Base-by-base conservation (phyloP, 176 grass and related monocot genomes). In the Themeda triandra region DNA sequence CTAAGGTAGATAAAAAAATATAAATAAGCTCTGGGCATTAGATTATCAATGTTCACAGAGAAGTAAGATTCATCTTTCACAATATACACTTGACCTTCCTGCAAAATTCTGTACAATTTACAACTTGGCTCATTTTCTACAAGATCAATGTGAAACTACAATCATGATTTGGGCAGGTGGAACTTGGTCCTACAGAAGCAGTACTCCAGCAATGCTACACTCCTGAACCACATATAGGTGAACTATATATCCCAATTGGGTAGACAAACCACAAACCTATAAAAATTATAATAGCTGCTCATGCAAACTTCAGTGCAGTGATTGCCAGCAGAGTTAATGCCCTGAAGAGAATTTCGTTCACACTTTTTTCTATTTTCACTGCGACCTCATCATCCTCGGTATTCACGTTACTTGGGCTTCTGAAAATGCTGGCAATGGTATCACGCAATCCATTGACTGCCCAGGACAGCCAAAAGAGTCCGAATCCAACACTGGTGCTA, bases 381-480 rank as follows among this genome's bases (percentile, higher is more conserved):
- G 91, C 73, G 41, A 84, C 87, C 45, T 92, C 91, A 41, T 88
- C 91, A 54, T 95, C 91, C 30, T 90, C 76, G 12, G 88, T 27
- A 27, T 86, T 85, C 33, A 84, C 30, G 48, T 91, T 77, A 18
- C 69, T 66, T 15, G 88, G 86, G 76, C 73, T 86, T 81, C 84
- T 94, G 37, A 78, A 85, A 29, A 96, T 39, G 65, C 73, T 80
- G 23, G 77, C 63, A 25, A 96, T 92, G 1, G 96, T 91, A 78
- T 99, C 89, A 63, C 91, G 87, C 64, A 99, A 63, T 45, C 87
- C 80, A 11, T 85, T 92, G 75, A 99, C 88, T 19, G 91, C 91
- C 66, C 71, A 92, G 17, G 93, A 99, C 30, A 99, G 86, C 93
- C 93, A 99, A 81, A 99, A 96, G 24, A 99, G 71, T 13, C 96